Base-by-base conservation (phyloP, 495 filamentous ascomycete species). In the Xylona heveae region DNA sequence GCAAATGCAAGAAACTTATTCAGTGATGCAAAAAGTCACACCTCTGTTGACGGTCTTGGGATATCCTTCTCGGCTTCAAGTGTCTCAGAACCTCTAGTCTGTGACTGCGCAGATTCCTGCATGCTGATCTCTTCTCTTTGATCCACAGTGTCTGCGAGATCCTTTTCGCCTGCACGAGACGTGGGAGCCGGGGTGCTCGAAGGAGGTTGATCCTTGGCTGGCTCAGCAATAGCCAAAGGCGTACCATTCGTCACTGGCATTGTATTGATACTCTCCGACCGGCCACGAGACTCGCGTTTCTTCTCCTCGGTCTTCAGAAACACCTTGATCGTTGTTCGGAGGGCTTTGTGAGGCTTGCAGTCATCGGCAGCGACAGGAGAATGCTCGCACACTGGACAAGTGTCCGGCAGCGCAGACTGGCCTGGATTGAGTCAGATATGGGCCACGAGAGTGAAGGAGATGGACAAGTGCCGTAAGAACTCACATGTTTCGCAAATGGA, bases 331-430 rank as follows among this genome's bases (percentile, higher is more conserved):
- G 88, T 95, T 2, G 73, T 81, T 35, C 88, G 71, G 9, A 95
- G 61, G 19, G 72, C 66, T 49, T 88, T 93, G 49, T 92, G 78
- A 4, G 82, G 68, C 40, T 75, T 84, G 60, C 83, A 93, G 39
- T 85, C 72, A 37, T 82, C 78, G 10, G 71, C 64, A 5, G 78
- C 74, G 19, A 95, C 61, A 0, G 88, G 88, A 15, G 68, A 67
- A 43, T 99, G 88, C 28, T 80, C 74, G 64, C 88, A 99, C 33
- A 94, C 77, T 2, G 88, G 85, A 41, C 88, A 99, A 21, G 74
- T 71, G 14, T 76, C 66, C 10, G 77, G 69, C 12, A 91, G 60
- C 19, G 70, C 75, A 6, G 66, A 51, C 48, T 88, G 82, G 50
- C 80, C 80, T 90, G 36, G 24, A 7, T 24, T 22, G 20, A 18